A percentile compares a stretch with the other conserved stretches of the same genome.
These are phyloP conservation scores for Tricholoma terreum DNA, from an alignment of 768 basidiomycete genomes.

Conservation along the genomic window DNA sequence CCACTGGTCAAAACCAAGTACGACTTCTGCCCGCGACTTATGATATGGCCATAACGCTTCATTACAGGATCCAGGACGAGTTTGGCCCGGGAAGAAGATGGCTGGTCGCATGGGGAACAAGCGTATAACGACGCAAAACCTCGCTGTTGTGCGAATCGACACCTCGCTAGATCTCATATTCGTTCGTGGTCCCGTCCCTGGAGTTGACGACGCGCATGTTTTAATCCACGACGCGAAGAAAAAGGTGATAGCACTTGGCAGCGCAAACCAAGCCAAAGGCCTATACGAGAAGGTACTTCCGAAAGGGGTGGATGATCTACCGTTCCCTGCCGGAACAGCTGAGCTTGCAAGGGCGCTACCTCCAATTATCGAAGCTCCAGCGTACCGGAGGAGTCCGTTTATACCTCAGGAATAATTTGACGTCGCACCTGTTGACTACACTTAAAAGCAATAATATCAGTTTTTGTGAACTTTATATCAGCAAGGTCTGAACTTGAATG, in stretches of 20 bases:
- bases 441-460: neutral
- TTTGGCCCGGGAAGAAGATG: constrained; percentile 99
- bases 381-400: constrained; percentile 76
- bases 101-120: constrained; percentile 88
- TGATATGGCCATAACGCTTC: neutral
- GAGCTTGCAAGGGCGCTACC: constrained; percentile 70
- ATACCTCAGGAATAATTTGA: constrained; percentile 60
- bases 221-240: constrained; percentile 88
- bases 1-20: constrained; percentile 94
- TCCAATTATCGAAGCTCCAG: constrained; percentile 64
- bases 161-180: constrained; percentile 82
- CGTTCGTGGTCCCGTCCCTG: constrained; percentile 89
- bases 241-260: constrained; percentile 62
- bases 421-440: neutral
- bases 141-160: constrained; percentile 87
- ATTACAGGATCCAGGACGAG: constrained; percentile 88
- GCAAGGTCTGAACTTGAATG: constrained; percentile 19
- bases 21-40: constrained; percentile 12
- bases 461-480: neutral
- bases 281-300: constrained; percentile 76
- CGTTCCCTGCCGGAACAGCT: constrained; percentile 88
- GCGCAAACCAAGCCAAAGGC: constrained; percentile 66
- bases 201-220: constrained; percentile 84
- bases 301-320: constrained; percentile 78
- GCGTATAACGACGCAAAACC: constrained; percentile 82